Base-by-base conservation (phyloP, 768 basidiomycete species). In the Harrya chromipes region DNA sequence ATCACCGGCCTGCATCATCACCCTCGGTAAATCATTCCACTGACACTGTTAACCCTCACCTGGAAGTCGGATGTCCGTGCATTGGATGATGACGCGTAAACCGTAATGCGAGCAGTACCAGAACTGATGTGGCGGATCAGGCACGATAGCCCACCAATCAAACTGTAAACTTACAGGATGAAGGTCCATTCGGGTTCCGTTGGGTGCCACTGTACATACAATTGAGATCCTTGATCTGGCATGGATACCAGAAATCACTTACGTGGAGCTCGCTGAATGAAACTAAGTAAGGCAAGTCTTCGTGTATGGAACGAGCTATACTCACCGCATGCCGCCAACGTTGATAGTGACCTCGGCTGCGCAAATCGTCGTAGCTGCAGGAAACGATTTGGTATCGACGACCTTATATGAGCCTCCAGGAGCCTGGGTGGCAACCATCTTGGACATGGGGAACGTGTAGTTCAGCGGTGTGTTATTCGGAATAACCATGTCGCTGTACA, bases 401-500 rank as follows among this genome's bases (percentile, higher is more conserved):
- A 84, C 72, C 62, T 84, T 85, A 53, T 81, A 74, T 4, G 75
- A 69, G 8, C 85, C 85, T 33, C 83, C 83, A 13, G 70, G 70
- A 39, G 74, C 71, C 38, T 68, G 66, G 0, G 70, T 74, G 4
- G 74, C 58, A 1, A 65, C 53, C 16, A 80, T 64, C 44, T 79
- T 69, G 1, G 83, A 84, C 42, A 81, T 63, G 20, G 74, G 64
- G 62, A 79, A 85, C 1, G 79, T 73, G 57, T 72, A 83, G 16
- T 83, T 76, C n/a, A 71, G 48, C 0, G 79, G 76, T 9, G 72
- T 73, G 51, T 75, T 66, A 55, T 77, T 81, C 17, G 72, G 83
- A 49, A 76, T 59, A 11, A 72, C 74, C 72, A 73, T 74, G 34
- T 78, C 74, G 4, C 65, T 53, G 19, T 70, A 61, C 20, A 69